These are phyloP conservation scores for Thuja plicata DNA, from an alignment of 83 land plant species.

Conservation along the genomic window DNA sequence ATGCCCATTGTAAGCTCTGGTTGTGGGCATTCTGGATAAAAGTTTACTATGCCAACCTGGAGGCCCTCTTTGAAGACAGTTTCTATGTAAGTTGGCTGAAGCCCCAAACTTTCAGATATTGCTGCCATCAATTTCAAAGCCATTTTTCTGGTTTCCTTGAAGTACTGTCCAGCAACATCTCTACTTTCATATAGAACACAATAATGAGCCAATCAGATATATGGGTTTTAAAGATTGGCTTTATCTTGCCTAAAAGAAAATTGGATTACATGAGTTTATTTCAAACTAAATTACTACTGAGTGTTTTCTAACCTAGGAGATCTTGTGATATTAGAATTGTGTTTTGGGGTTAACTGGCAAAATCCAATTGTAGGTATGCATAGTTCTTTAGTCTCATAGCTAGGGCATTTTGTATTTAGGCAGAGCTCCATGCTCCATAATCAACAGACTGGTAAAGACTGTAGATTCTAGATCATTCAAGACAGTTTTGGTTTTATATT, in stretches of 20 bases:
- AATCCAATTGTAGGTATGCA: not conserved
- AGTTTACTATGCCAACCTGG: conserved; percentile 33
- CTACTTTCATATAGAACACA: not conserved
- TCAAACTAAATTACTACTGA: too few relatives aligned
- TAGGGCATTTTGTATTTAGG: too few relatives aligned
- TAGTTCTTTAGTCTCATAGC: too few relatives aligned
- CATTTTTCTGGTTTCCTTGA: conserved; percentile 20
- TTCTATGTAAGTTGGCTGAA: conserved; percentile 14
- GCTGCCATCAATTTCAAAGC: conserved; percentile 18
- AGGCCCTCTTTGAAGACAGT: conserved; percentile 23
- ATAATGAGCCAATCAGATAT: not conserved
- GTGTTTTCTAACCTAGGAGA: too few relatives aligned
- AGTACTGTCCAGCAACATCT: conserved; percentile 33
- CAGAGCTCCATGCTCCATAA: too few relatives aligned
- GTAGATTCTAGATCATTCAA: too few relatives aligned
- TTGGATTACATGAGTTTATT: not conserved
- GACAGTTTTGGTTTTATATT: too few relatives aligned
- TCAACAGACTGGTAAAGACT: too few relatives aligned
- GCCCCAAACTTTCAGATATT: conserved; percentile 34
- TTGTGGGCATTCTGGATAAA: conserved; percentile 60
- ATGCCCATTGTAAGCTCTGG: conserved; percentile 60
- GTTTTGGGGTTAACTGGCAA: not conserved
- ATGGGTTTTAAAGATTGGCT: not conserved
- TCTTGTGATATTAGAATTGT: too few relatives aligned
- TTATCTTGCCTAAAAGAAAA: not conserved